Evolutionary conservation across 2,329 filamentous ascomycete species (phyloP), one percentile per base, ranked within the genome.

Genomic region (Samsoniella hepiali): DNA sequence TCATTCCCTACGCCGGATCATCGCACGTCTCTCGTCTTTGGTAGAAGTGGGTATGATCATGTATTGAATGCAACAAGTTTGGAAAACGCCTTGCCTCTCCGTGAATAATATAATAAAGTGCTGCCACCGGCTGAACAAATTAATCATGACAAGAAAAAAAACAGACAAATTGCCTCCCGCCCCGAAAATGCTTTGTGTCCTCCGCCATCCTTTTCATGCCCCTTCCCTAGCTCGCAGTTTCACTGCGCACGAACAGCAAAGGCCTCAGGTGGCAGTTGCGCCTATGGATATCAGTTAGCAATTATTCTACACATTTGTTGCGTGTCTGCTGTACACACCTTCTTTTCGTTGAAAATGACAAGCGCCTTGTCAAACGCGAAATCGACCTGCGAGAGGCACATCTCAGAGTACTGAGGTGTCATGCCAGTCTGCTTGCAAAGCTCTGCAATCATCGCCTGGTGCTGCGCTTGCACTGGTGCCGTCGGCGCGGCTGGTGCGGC

Each of bases 291-390:
- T 15, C 7, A n/a, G 68, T 64, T 70, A 69, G 56, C 36, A 36
- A 44, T 31, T 32, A 11, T 15, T 15, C 31, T 11, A 55, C 59
- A 40, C 17, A 10, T 22, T 5, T 5, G 5, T 8, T 11, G 3
- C 15, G 1, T 10, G 42, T 22, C 11, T 22, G 11, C n/a, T 44
- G 50, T 34, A 69, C 81, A 72, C 79, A 90, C 91, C 81, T 88
- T 92, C 63, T 91, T 87, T 68, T 88, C 84, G 66, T 88, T 84
- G 72, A 97, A 97, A 38, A 91, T 86, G 61, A 83, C 79, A 68
- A 93, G 77, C 2, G 93, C 94, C 67, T 85, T 84, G 44, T 90
- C 84, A 56, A 93, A 86, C 72, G 96, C 85, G 92, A 93, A 98
- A 44, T 83, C 84, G 63, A 89, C 91, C 64, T 93, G 87, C 3